These are phyloP conservation scores for Claviceps sp. DNA, from an alignment of 2,329 filamentous ascomycete genomes.

Conservation along the genomic window DNA sequence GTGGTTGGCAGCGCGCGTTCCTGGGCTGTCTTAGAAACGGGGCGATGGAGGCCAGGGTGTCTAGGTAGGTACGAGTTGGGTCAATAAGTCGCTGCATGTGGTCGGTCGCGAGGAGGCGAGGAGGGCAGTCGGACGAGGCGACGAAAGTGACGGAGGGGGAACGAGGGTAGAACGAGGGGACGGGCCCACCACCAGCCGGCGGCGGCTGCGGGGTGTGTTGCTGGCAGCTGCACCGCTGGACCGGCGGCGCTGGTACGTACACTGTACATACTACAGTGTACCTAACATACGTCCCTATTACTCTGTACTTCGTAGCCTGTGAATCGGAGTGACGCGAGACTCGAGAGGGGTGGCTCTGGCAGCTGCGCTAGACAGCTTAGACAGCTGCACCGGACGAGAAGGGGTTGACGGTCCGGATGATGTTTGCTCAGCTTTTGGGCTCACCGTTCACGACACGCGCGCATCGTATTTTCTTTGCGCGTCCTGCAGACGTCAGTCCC, in stretches of 20 bases:
- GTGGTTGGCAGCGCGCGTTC: background rate
- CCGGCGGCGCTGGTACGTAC: too few relatives aligned
- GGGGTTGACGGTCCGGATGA: too few relatives aligned
- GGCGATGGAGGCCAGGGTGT: background rate
- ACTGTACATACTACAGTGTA: too few relatives aligned
- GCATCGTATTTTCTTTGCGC: background rate
- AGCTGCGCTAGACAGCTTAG: too few relatives aligned
- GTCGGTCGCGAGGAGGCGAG: background rate
- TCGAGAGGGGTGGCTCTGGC: too few relatives aligned
- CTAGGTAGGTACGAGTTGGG: background rate
- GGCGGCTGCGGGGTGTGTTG: background rate
- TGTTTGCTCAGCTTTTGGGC: background rate
- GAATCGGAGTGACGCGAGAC: too few relatives aligned
- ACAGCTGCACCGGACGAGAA: too few relatives aligned
- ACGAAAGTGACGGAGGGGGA: background rate
- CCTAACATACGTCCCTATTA: too few relatives aligned
- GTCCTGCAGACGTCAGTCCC: background rate
- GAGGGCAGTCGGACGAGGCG: background rate
- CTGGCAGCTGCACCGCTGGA: too few relatives aligned
- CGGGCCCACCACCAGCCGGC: background rate
- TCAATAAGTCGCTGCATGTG: background rate
- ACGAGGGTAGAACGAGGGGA: background rate
- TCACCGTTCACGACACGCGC: background rate
- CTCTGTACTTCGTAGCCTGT: background rate
- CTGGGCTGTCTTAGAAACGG: conserved; percentile 1